These are phyloP conservation scores for Phialophora expanda DNA, from an alignment of 2,329 filamentous ascomycete genomes.

Conservation along the genomic window DNA sequence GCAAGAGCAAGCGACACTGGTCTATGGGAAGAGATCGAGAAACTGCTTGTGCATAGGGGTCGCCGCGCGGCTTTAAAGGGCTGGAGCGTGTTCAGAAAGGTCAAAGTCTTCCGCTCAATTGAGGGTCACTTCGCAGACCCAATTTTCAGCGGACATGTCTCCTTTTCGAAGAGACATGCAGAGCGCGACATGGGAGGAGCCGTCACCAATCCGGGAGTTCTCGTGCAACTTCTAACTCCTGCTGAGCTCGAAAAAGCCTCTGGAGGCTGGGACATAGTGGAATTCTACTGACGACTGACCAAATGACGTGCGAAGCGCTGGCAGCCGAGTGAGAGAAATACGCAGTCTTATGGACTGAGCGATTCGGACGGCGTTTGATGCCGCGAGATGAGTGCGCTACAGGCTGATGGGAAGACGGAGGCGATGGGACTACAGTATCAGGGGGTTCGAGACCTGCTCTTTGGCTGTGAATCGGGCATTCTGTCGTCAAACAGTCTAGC, in stretches of 20 bases:
- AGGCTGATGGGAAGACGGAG: background rate
- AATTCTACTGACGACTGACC: background rate
- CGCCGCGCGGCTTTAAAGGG: background rate
- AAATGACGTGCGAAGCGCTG: background rate
- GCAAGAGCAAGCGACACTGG: background rate
- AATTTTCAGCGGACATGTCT: slow-evolving; percentile 2
- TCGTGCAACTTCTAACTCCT: too few species aligned
- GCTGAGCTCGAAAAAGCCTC: background rate
- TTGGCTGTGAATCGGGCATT: background rate
- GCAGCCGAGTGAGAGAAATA: background rate
- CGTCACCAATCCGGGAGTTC: background rate
- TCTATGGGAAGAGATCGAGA: background rate
- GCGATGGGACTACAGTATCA: background rate
- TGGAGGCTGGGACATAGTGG: too few species aligned
- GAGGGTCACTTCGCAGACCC: background rate
- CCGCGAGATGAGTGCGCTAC: too few species aligned
- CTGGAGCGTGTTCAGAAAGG: background rate
- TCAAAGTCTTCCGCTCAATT: background rate
- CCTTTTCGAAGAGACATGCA: background rate
- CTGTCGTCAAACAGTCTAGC: background rate
- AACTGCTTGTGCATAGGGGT: background rate
- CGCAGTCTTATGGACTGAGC: background rate
- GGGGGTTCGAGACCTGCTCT: background rate
- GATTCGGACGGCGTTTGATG: background rate
- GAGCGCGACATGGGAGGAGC: background rate